These are phyloP conservation scores for Miscanthus lutarioriparius DNA, from an alignment of 176 grass and related monocot genomes.

Conservation along the genomic window DNA sequence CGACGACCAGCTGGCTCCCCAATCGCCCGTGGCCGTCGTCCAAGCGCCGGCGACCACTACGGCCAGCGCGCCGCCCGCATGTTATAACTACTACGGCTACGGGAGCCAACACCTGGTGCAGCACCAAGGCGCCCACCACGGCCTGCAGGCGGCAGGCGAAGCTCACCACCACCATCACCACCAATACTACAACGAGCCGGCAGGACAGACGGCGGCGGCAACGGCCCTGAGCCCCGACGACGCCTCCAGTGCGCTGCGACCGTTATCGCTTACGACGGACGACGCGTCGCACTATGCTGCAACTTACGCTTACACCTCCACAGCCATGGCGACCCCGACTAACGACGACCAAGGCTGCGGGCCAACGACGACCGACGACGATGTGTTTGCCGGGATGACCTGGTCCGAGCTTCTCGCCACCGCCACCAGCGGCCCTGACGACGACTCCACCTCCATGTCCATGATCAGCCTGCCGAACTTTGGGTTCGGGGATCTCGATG, in stretches of 20 bases:
- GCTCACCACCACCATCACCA: background rate
- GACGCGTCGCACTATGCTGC: constrained; percentile 24
- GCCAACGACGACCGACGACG: background rate
- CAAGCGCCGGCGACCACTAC: background rate
- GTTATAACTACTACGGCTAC: background rate
- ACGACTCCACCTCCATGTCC: background rate
- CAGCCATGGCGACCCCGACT: background rate
- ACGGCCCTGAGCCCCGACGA: constrained; percentile 49
- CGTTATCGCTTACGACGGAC: constrained; percentile 28
- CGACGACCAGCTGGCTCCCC: too few species aligned
- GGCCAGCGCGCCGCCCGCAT: constrained; percentile 37
- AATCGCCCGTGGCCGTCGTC: too few species aligned
- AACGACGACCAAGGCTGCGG: background rate
- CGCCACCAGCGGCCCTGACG: background rate
- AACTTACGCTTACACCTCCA: background rate
- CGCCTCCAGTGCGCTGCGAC: constrained; percentile 30
- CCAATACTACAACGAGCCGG: constrained; percentile 7
- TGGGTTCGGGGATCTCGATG: background rate
- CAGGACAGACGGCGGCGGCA: constrained; percentile 18
- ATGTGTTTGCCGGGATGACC: constrained; percentile 23
- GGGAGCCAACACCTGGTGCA: background rate
- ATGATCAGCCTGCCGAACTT: constrained; percentile 43
- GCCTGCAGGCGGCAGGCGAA: background rate
- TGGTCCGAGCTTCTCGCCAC: constrained; percentile 62
- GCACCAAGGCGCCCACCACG: background rate